phyloP scores from a whole-genome alignment of 768 basidiomycete species.

The Termitomyces sp. region DNA sequence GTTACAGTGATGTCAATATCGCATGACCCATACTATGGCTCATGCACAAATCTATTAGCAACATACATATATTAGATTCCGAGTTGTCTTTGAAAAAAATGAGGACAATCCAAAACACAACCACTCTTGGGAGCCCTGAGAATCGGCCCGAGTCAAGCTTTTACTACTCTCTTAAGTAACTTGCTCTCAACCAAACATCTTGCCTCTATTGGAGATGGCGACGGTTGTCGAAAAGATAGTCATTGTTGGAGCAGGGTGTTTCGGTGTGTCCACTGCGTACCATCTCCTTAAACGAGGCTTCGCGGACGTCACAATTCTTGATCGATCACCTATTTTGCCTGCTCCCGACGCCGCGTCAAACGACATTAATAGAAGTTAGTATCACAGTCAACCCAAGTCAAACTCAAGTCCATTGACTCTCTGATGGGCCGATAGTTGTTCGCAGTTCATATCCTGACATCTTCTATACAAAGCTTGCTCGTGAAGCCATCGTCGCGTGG shows the following conservation, averaged over 20 bases:
- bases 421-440: conserved; percentile 46
- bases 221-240: conserved; percentile 36
- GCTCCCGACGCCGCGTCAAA: conserved; percentile 78
- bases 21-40: no score
- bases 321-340: conserved; percentile 64
- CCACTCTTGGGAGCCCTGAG: no score
- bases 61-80: no score
- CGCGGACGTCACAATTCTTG: conserved; percentile 68
- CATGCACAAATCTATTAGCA: no score
- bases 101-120: no score
- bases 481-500: conserved; percentile 78
- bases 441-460: conserved; percentile 68
- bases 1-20: no score
- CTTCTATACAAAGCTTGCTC: conserved; percentile 68
- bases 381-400: background rate
- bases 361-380: conserved; percentile 48
- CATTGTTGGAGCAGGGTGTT: conserved; percentile 80
- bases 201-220: background rate
- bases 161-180: no score
- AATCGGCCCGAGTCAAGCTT: no score
- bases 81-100: no score
- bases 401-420: background rate
- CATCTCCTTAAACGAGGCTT: conserved; percentile 73
- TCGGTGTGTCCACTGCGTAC: conserved; percentile 84
- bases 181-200: no score